Base-by-base conservation (phyloP, 495 filamentous ascomycete species). In the Amphirosellinia nigrospora region DNA sequence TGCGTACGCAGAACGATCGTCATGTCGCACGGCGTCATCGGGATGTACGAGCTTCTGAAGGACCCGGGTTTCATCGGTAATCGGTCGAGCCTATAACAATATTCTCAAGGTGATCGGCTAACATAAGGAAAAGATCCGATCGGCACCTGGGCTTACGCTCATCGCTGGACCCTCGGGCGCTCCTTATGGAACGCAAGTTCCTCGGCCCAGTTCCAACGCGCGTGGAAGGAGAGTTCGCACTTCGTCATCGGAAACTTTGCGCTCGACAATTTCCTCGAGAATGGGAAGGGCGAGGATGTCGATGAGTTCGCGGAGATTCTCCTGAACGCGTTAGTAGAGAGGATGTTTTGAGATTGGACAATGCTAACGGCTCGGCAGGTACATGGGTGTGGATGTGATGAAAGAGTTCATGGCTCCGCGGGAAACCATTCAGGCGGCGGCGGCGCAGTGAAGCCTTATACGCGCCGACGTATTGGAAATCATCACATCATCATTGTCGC, bases 81-180 rank as follows among this genome's bases (percentile, higher is more conserved):
- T 46, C 32, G 38, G 52, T 38, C 38, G 21, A 30, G 48, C 4
- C 16, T 0, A 36, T 15, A 1, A 26, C 13, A 28, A 13, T 28
- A 41, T 26, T 26, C 7, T 6, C 21, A 4, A 5, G 7, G 30
- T 68, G 26, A 15, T 50, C 21, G 13, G 34, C 58, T 70, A 53
- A 70, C 26, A 30, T 63, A 4, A 34, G 60, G 39, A 65, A 65
- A 39, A 70, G 68, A 70, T 7, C 48, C 52, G 10, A 41, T 39
- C 36, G 43, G 45, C 41, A 65, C 71, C 11, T 78, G 76, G 77
- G 36, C 48, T 16, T 70, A 59, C 26, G 45, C 70, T 34, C 76
- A 79, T 66, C 70, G 73, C 39, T 79, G 78, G 78, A 79, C 78
- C 1, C 58, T 79, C 6, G 69, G 74, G 11, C 71, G 74, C 19